phyloP scores from a whole-genome alignment of 441 rosid species.

The Monsonia emarginata region DNA sequence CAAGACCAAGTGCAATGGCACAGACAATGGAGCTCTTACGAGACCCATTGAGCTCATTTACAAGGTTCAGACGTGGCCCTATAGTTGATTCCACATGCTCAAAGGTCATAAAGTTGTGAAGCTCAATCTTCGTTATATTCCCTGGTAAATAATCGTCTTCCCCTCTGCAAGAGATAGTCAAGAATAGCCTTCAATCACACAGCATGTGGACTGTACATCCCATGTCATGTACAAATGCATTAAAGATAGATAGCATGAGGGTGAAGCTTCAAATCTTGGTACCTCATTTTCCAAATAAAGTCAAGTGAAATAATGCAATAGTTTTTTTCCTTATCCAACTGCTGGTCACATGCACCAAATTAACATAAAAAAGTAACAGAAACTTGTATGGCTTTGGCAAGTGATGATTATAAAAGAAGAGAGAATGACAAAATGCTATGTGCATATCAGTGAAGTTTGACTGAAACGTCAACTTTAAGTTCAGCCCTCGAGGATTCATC shows the following conservation, averaged over 20 bases:
- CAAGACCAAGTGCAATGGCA: constrained; percentile 87
- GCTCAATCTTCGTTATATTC: constrained; percentile 76
- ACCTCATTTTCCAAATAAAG: not conserved
- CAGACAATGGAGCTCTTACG: constrained; percentile 97
- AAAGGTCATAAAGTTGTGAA: constrained; percentile 80
- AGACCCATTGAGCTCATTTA: constrained; percentile 91
- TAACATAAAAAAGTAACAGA: not conserved
- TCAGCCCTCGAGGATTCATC: not conserved
- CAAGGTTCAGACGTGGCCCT: constrained; percentile 76
- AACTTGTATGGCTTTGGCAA: not conserved
- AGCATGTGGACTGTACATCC: not conserved
- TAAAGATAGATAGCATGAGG: not conserved
- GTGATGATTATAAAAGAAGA: not conserved
- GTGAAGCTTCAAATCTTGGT: not conserved
- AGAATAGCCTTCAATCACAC: constrained; percentile 5
- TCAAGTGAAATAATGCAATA: not conserved
- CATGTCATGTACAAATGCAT: not conserved
- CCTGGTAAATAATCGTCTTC: constrained; percentile 85
- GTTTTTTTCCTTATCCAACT: not conserved
- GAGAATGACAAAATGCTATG: not conserved
- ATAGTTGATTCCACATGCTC: constrained; percentile 70
- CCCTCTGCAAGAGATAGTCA: constrained; percentile 38
- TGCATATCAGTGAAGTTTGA: not conserved
- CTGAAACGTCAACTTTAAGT: not conserved
- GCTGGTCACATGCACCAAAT: not conserved